Conservation (phyloP, 257 asterid genomes). For the Capsicum rhomboideum region DNA sequence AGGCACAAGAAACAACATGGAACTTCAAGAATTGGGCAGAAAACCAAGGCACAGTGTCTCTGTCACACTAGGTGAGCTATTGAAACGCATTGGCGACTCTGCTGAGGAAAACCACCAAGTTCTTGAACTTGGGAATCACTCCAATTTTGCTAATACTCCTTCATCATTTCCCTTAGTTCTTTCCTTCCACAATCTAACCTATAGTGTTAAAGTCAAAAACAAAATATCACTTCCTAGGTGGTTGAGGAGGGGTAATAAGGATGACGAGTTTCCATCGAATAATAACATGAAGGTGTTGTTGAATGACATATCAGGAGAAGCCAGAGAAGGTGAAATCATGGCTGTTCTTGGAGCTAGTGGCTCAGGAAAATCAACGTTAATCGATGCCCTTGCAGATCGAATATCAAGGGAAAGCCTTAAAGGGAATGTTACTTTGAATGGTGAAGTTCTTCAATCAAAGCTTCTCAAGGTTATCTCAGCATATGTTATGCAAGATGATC, state of each 20-base stretch:
- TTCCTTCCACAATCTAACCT: slow-evolving; percentile 21
- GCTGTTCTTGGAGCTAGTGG: slow-evolving; percentile 43
- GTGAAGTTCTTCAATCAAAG: slow-evolving; percentile 23
- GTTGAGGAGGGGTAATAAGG: not conserved
- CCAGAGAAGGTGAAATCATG: slow-evolving; percentile 34
- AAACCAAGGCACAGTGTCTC: slow-evolving; percentile 39
- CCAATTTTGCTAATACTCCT: not conserved
- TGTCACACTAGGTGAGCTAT: slow-evolving; percentile 56
- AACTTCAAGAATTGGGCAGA: slow-evolving; percentile 42
- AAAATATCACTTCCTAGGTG: slow-evolving; percentile 6
- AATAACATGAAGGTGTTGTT: slow-evolving; percentile 15
- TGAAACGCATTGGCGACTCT: slow-evolving; percentile 43
- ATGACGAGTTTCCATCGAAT: not conserved
- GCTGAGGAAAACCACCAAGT: not conserved
- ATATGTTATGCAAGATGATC: slow-evolving; percentile 42
- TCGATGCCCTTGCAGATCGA: slow-evolving; percentile 33
- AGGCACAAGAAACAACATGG: slow-evolving; percentile 57
- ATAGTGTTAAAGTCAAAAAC: slow-evolving; percentile 22
- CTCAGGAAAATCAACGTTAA: slow-evolving; percentile 37
- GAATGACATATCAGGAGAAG: slow-evolving; percentile 28
- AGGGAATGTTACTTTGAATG: slow-evolving; percentile 26
- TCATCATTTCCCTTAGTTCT: slow-evolving; percentile 27
- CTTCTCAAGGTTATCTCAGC: slow-evolving; percentile 33
- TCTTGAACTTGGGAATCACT: slow-evolving; percentile 4
- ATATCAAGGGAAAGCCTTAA: slow-evolving; percentile 24